Base-by-base conservation (phyloP, 768 basidiomycete genomes). In the Termitomyces sp. region DNA sequence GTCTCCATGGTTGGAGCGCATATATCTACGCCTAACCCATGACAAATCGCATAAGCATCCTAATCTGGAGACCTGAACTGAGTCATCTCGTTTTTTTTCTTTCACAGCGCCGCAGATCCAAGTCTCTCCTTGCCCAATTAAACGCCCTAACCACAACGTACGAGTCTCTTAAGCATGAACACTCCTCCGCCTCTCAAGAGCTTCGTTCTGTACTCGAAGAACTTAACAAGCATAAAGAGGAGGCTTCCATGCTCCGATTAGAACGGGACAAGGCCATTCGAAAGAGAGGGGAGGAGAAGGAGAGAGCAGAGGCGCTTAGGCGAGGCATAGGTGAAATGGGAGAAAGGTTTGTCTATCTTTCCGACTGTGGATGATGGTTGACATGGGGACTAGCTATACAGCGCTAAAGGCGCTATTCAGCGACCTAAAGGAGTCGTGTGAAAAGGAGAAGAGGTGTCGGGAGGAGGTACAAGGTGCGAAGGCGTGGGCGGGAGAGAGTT, bases 101-200 rank as follows among this genome's bases (percentile, higher is more conserved):
- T 12, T 47, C 39, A 8, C 34, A 63, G 60, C 53, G 59, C 14
- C 53, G 57, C 8, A 49, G 48, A 24, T 34, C 32, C 8, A 51
- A 58, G 39, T 24, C 40, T 14, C 50, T 64, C 14, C 49, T 62
- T 13, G 22, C 33, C 1, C 61, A 64, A 6, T 30, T 64, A 2
- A 62, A 57, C 16, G n/a, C 61, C 2, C 61, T 64, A 0, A 57
- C 45, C 18, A 18, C 57, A n/a, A 43, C 61, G 1, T 44, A 64
- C 33, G 58, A 64, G 2, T 40, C 56, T 4, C 56, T 64, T 12
- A 62, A 58, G 22, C 32, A 37, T 12, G 22, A 59, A 32, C 50
- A 58, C 20, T 49, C 32, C 1, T 33, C 57, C 13, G 18, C 24
- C 3, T 46, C 47, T 30, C 33, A 57, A 37, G 56, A 58, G 18